Evolutionary conservation across 768 basidiomycete genomes (phyloP).

Genomic region (Coprinopsis sp.): DNA sequence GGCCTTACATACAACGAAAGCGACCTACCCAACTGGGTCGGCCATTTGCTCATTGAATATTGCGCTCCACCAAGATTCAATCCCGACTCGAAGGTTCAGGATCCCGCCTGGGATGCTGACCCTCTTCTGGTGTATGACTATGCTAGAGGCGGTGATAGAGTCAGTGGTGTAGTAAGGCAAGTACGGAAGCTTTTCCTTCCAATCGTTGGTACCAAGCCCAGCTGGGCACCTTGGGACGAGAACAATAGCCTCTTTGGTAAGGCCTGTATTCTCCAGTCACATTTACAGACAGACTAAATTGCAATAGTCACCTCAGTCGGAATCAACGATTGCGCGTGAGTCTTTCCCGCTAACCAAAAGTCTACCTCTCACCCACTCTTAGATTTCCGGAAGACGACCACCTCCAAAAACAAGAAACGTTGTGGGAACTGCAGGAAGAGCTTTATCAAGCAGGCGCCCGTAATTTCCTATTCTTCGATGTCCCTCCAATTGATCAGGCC

Average conservation of each 20-base stretch:
- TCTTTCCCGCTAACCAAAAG: neutral
- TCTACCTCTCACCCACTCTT: neutral
- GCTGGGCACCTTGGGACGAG: constrained; percentile 37
- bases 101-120: constrained; percentile 23
- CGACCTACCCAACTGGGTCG: constrained; percentile 57
- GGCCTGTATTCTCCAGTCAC: constrained; percentile 7
- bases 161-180: constrained; percentile 38
- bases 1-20: constrained; percentile 45
- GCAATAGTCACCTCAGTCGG: constrained; percentile 58
- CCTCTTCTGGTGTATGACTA: constrained; percentile 54
- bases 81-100: constrained; percentile 24
- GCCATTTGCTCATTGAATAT: constrained; percentile 46
- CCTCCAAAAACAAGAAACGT: constrained; percentile 20
- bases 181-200: constrained; percentile 36
- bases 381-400: constrained; percentile 17
- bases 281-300: neutral
- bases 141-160: constrained; percentile 48
- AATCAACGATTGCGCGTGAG: constrained; percentile 62
- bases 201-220: constrained; percentile 29
- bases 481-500: constrained; percentile 50
- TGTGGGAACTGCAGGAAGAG: constrained; percentile 43
- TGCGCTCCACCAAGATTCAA: constrained; percentile 31
- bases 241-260: constrained; percentile 45
- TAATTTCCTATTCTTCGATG: constrained; percentile 57
- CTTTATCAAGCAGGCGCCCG: constrained; percentile 47